A percentile compares a stretch with the other conserved stretches of the same genome.
Conservation (phyloP, 306 rosid species). For the Cucumis cinereus region DNA sequence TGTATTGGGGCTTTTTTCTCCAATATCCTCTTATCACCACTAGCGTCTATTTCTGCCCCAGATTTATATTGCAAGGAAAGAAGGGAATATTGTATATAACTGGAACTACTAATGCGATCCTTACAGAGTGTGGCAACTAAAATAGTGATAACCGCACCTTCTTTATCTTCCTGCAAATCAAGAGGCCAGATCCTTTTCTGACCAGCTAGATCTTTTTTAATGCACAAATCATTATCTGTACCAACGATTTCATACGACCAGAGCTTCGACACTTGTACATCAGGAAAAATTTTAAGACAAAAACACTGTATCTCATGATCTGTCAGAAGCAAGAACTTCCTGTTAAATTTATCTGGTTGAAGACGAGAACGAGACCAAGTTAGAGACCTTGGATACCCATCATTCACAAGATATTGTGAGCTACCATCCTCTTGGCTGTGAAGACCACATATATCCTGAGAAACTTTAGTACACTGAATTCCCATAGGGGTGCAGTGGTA, state of each 20-base stretch:
- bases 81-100: conserved; percentile 89
- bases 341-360: conserved; percentile 25
- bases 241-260: conserved; percentile 90
- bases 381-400: conserved; percentile 91
- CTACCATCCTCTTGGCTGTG: conserved; percentile 36
- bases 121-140: conserved; percentile 75
- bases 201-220: conserved; percentile 91
- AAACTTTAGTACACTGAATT: conserved; percentile 40
- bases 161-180: conserved; percentile 65
- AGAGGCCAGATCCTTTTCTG: conserved; percentile 92
- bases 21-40: conserved; percentile 39
- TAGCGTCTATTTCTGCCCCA: conserved; percentile 25
- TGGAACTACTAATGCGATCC: conserved; percentile 83
- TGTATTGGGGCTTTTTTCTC: conserved; percentile 86
- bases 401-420: conserved; percentile 28
- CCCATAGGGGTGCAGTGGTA: conserved; percentile 61
- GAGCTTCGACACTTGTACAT: conserved; percentile 43
- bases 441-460: conserved; percentile 16
- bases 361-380: conserved; percentile 54
- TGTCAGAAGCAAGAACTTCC: conserved; percentile 58
- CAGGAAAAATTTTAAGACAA: conserved; percentile 35
- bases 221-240: conserved; percentile 69
- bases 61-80: conserved; percentile 82
- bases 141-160: conserved; percentile 66
- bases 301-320: conserved; percentile 76